Percentiles rank a stretch among this genome's conserved stretches.
Evolutionary conservation across 176 grass and related monocot genomes (phyloP).

Genomic region (Oryza brachyantha): DNA sequence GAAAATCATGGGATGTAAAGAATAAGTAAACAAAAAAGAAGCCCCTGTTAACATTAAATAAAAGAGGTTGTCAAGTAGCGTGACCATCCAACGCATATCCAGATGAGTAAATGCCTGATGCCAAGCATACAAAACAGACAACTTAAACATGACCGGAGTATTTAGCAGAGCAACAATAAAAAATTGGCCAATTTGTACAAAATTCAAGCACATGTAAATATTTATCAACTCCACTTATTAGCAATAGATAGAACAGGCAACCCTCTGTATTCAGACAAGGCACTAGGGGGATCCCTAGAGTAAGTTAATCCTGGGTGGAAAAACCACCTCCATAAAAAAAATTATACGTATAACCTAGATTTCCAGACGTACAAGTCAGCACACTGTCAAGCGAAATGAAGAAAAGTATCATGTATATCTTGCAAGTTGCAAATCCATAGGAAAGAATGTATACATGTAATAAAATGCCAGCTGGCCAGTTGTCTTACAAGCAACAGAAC

Average conservation of each 20-base stretch:
- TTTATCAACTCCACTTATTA: slow-evolving; percentile 30
- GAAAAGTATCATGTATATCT: slow-evolving; percentile 50
- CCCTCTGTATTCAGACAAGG: not conserved
- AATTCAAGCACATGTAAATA: slow-evolving; percentile 14
- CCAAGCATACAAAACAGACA: slow-evolving; percentile 22
- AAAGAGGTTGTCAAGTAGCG: slow-evolving; percentile 18
- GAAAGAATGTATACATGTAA: slow-evolving; percentile 69
- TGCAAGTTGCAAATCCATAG: slow-evolving; percentile 46
- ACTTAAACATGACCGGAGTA: slow-evolving; percentile 25
- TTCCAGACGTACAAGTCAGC: slow-evolving; percentile 7
- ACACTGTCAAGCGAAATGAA: slow-evolving; percentile 19
- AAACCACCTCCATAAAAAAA: not conserved
- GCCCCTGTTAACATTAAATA: slow-evolving; percentile 26
- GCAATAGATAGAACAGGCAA: not conserved
- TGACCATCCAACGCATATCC: slow-evolving; percentile 13
- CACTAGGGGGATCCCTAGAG: not conserved
- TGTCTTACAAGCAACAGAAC: slow-evolving; percentile 99
- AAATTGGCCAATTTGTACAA: not conserved
- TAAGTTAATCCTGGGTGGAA: not conserved
- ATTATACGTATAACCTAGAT: slow-evolving; percentile 18
- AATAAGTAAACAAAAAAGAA: slow-evolving; percentile 31
- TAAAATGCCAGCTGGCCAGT: slow-evolving; percentile 78
- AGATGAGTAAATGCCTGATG: slow-evolving; percentile 31
- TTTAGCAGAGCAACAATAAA: slow-evolving; percentile 21
- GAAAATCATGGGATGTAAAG: slow-evolving; percentile 34